These are phyloP conservation scores for Malus domestica DNA, from an alignment of 306 rosid species.

Conservation along the genomic window ASM211411v1 NC_041795.1:20958001-20958500, in stretches of 20 bases:
- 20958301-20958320: no score
- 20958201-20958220: not conserved
- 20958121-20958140: no score
- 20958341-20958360: no score
- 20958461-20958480: no score
- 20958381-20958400: no score
- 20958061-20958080: not conserved
- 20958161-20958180: not conserved
- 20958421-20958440: no score
- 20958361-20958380: no score
- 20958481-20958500: no score
- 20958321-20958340: no score
- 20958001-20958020: conserved; percentile 11
- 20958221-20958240: not conserved
- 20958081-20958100: not conserved
- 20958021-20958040: conserved; percentile 6
- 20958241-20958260: not conserved
- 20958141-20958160: not conserved
- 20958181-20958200: not conserved
- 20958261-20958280: not conserved
- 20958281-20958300: not conserved
- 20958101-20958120: no score
- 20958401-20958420: no score
- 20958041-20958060: not conserved
- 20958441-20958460: no score